These are phyloP conservation scores for Ophiocordyceps camponoti-floridani DNA, from an alignment of 2,329 filamentous ascomycete genomes.

Conservation along the genomic window DNA sequence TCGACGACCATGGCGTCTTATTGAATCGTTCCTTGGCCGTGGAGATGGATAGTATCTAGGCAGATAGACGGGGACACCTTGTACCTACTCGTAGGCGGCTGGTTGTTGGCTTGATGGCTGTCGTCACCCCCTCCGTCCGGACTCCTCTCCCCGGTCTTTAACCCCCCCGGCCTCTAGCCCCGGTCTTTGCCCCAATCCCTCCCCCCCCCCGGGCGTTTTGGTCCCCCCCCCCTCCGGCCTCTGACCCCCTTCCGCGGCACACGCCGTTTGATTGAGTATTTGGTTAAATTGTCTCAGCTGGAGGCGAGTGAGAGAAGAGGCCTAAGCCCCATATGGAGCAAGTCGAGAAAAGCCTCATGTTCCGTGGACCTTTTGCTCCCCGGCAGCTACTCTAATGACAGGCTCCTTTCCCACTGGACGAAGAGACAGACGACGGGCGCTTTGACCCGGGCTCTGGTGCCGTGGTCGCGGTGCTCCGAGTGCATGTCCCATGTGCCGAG, in stretches of 20 bases:
- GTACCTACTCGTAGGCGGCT: background rate
- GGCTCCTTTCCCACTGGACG: too few species aligned
- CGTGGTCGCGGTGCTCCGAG: too few species aligned
- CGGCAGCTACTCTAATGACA: background rate
- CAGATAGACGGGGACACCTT: background rate
- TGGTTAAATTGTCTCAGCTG: constrained; percentile 2
- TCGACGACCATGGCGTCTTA: too few species aligned
- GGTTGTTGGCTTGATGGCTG: background rate
- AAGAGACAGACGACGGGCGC: too few species aligned
- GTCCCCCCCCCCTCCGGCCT: background rate
- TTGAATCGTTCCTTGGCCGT: too few species aligned
- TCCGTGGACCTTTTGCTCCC: background rate
- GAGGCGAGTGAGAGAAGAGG: constrained; percentile 5
- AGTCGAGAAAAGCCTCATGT: background rate
- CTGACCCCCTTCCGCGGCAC: background rate
- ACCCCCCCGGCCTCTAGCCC: too few species aligned
- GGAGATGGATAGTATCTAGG: too few species aligned
- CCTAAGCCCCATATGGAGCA: constrained; percentile 3
- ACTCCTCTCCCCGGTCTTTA: background rate
- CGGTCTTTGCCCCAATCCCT: too few species aligned
- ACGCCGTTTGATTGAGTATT: constrained; percentile 1
- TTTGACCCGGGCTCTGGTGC: background rate
- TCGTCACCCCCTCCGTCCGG: background rate
- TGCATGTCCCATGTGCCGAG: too few species aligned
- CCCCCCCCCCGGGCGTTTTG: too few species aligned